Base-by-base conservation (phyloP, 2,329 filamentous ascomycete species). In the Emmonsia crescens region DNA sequence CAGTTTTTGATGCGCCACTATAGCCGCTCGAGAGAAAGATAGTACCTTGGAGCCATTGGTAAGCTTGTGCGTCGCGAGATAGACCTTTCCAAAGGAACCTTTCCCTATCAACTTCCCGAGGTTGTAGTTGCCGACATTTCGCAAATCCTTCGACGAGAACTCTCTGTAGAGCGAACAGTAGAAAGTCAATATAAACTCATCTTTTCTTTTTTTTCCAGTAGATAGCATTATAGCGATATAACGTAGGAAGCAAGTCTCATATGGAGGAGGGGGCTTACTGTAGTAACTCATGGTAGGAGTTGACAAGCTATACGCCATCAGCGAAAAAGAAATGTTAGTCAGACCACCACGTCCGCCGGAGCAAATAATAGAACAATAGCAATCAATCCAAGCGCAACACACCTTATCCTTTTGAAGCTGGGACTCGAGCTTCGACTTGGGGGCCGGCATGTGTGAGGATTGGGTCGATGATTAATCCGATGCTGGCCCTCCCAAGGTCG, bases 41-140 rank as follows among this genome's bases (percentile, higher is more conserved):
- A 52, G 27, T 27, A 93, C 91, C 85, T 96, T 97, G 73, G 92
- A 96, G 71, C 92, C 93, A 85, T 96, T 96, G 71, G 91, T 97
- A 75, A 99, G 90, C 76, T 96, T 97, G 76, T 99, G 94, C 54
- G 87, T 86, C 62, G 93, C 94, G 63, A 99, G 82, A 75, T 99
- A 99, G 70, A 99, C 94, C 78, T 96, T 97, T 70, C 94, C 94
- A 76, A 99, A 99, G 66, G 92, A 96, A 62, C 94, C 94, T 74
- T 97, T 99, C 67, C 94, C 94, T 73, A 99, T 96, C 62, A 99
- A 81, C 63, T 87, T 87, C 54, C 94, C 94, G 62, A 99, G 83
- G 42, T 87, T 87, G 76, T 99, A 99, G 78, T 96, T 97, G 68
- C 94, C 94, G 64, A 99, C 94, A 60, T 87, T 90, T 71, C 89